Evolutionary conservation across 1,284 basidiomycete species (phyloP), one percentile per base, ranked within the genome.

Genomic region (Somion occarium): DNA sequence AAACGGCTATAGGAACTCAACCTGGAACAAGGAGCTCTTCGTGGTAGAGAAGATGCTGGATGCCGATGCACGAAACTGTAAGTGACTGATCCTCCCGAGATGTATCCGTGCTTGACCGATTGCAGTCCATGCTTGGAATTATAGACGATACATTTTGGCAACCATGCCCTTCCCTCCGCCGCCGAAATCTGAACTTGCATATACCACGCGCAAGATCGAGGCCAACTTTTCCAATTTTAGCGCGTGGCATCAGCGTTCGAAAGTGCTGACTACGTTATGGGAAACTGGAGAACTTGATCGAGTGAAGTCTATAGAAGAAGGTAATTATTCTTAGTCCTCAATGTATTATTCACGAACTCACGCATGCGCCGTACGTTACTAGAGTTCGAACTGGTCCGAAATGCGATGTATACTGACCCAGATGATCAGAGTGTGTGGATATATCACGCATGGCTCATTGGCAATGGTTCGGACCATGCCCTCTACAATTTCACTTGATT

Each of bases 171-270:
- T 76, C 45, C 72, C 74, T 38, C 73, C 75, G 45, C 64, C 83
- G 3, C 69, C 74, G 43, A 69, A 63, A 38, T 71, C 74, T 22
- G 94, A 97, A 65, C 69, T 98, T 23, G 76, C 73, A 0, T 98
- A 91, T 64, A 96, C 96, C 1, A 85, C 82, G 44, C 78, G 79
- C 54, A 98, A 98, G 73, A 99, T 99, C 59, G 88, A 93, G 66
- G 73, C 86, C 48, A 98, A 93, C 66, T 97, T 99, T 64, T 95
- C 91, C 44, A 99, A 99, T 67, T 99, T 98, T 66, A 96, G 92
- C 53, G 97, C 97, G 15, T 99, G 97, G 97, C 97, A 99, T 68
- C 93, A 96, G 59, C 82, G 97, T 23, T 91, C 93, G 1, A 95
- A 96, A 67, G 75, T 95, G 1, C 73, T 93, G 15, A 69, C 76